Conservation (phyloP, 2,329 filamentous ascomycete genomes). For the Clonostachys sp. region DNA sequence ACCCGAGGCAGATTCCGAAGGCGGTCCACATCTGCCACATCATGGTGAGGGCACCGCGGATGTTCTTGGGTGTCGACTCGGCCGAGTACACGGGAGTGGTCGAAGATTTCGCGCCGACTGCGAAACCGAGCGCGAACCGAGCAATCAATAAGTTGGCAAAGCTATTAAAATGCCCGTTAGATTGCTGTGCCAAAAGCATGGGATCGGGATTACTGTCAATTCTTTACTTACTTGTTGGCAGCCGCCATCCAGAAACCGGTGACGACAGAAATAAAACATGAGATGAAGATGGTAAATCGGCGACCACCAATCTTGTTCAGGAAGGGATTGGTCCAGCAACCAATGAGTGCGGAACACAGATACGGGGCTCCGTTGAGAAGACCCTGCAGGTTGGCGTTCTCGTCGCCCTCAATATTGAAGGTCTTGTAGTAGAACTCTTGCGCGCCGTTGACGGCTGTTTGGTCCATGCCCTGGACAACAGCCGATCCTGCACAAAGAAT, state of each 20-base stretch:
- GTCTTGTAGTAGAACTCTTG: constrained; percentile 35
- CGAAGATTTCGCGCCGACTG: constrained; percentile 27
- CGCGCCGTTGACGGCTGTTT: constrained; percentile 61
- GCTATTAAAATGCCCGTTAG: neutral
- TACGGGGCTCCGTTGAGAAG: constrained; percentile 52
- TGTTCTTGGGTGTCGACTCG: constrained; percentile 28
- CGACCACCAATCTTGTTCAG: constrained; percentile 60
- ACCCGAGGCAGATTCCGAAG: constrained; percentile 33
- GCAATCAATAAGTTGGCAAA: constrained; percentile 18
- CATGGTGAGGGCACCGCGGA: constrained; percentile 30
- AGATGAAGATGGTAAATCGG: constrained; percentile 60
- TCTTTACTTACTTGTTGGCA: constrained; percentile 45
- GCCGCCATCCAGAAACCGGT: constrained; percentile 49
- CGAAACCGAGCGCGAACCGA: constrained; percentile 27
- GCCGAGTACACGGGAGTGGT: constrained; percentile 27
- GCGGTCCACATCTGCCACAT: constrained; percentile 28
- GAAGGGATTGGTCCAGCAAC: constrained; percentile 25
- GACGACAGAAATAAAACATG: constrained; percentile 48
- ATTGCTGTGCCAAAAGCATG: neutral
- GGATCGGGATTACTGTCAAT: neutral
- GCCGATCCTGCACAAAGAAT: constrained; percentile 33
- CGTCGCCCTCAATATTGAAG: constrained; percentile 13
- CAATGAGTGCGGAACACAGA: constrained; percentile 39
- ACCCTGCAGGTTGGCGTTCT: constrained; percentile 39
- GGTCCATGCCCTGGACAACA: constrained; percentile 63